phyloP scores from a whole-genome alignment of 139 green algal genomes.

The Coelastrella sp. region DNA sequence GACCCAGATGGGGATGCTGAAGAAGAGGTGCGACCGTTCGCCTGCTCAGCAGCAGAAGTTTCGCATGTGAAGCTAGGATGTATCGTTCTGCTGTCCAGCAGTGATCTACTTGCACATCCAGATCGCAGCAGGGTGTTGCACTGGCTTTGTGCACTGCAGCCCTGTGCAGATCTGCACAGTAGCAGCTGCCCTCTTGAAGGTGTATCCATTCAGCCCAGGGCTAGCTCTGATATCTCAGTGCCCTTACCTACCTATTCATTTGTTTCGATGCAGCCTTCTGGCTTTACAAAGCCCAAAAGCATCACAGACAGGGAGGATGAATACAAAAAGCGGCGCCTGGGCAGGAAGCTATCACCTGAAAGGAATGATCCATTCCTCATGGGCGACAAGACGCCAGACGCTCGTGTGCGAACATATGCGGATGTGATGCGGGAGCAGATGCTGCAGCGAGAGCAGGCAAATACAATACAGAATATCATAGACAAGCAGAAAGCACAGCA shows the following conservation, averaged over 20 bases:
- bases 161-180: not conserved
- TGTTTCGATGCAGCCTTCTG: not conserved
- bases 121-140: not conserved
- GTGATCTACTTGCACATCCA: too few relatives aligned
- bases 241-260: not conserved
- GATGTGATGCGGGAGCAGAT: constrained; percentile 90
- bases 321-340: constrained; percentile 84
- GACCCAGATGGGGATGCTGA: constrained; percentile 46
- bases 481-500: constrained; percentile 81
- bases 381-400: constrained; percentile 87
- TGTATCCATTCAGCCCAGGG: not conserved
- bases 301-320: constrained; percentile 95
- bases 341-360: constrained; percentile 88
- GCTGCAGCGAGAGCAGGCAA: constrained; percentile 89
- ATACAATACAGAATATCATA: constrained; percentile 93
- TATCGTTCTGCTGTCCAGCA: not conserved
- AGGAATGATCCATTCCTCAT: constrained; percentile 93
- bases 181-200: not conserved
- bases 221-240: not conserved
- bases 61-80: not conserved
- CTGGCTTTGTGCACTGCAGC: not conserved
- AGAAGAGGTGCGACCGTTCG: constrained; percentile 21
- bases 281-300: constrained; percentile 50
- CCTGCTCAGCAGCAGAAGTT: not conserved
- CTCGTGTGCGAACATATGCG: constrained; percentile 86